Conservation (phyloP, 2,329 filamentous ascomycete genomes). For the Ceratocystis diversiconidia region DNA sequence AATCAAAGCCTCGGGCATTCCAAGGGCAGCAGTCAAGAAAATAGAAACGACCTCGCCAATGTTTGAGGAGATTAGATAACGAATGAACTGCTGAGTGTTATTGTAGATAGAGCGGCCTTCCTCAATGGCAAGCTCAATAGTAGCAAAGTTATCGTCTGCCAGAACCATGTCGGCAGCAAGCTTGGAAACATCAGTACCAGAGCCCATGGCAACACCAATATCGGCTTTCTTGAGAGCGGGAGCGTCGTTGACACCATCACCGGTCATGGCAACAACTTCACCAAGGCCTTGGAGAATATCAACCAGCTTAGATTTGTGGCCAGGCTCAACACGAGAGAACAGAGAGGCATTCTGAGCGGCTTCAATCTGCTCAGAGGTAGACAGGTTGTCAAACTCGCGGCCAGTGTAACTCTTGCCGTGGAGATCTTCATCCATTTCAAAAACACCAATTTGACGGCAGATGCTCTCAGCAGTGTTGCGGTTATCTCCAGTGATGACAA, state of each 20-base stretch:
- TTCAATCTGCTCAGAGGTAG: slow-evolving; percentile 61
- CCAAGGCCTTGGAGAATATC: slow-evolving; percentile 85
- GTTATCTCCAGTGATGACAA: slow-evolving; percentile 97
- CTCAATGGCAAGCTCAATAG: slow-evolving; percentile 88
- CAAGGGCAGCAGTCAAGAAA: slow-evolving; percentile 88
- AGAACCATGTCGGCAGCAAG: slow-evolving; percentile 97
- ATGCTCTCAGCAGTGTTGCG: slow-evolving; percentile 95
- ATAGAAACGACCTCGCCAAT: slow-evolving; percentile 98
- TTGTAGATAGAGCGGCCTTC: slow-evolving; percentile 98
- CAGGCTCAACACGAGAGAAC: slow-evolving; percentile 91
- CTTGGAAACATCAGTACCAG: slow-evolving; percentile 92
- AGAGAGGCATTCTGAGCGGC: slow-evolving; percentile 76
- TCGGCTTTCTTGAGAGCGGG: slow-evolving; percentile 96
- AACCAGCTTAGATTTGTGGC: slow-evolving; percentile 94
- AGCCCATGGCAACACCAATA: slow-evolving; percentile 98
- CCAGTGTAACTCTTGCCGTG: slow-evolving; percentile 89
- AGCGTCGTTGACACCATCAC: slow-evolving; percentile 95
- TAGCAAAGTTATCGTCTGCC: slow-evolving; percentile 96
- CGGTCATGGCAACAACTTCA: slow-evolving; percentile 97
- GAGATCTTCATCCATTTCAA: slow-evolving; percentile 66
- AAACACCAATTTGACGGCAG: slow-evolving; percentile 92
- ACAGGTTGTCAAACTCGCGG: slow-evolving; percentile 81
- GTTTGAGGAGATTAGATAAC: slow-evolving; percentile 97
- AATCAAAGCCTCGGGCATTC: slow-evolving; percentile 94
- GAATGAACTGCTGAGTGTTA: slow-evolving; percentile 99